Base-by-base conservation (phyloP, 2,329 filamentous ascomycete genomes). In the Aspergillus sp. region DNA sequence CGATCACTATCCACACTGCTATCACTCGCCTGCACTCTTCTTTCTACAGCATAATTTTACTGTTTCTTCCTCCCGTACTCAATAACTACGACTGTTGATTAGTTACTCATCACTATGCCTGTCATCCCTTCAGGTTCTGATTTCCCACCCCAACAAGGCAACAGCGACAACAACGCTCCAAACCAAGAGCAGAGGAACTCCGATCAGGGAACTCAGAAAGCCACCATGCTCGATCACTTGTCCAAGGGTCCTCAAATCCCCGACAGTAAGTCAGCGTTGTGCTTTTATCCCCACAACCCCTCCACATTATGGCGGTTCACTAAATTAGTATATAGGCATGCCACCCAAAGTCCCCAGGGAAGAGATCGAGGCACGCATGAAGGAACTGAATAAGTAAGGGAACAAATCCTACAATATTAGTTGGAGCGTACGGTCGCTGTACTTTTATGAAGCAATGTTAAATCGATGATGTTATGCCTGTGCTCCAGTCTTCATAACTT, bases 301-400 rank as follows among this genome's bases (percentile, higher is more conserved):
- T 23, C 41, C 41, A 23, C 41, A 13, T 15, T 15, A 27, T 30
- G n/a, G 25, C 25, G 11, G 25, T 6, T 30, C n/a, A 13, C 47
- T 50, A 27, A 30, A 19, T 30, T 30, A 11, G 8, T 27, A 8
- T 19, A 32, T 61, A 79, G 77, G 75, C 15, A 74, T 79, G 70
- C 77, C 78, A 36, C 73, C 75, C n/a, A 76, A 76, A 61, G 74
- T 71, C 23, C 73, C 83, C 60, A 89, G 88, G 76, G 88, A 90
- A 73, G 89, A 91, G 70, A 84, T 88, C 57, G 79, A 83, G 69
- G 86, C 83, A 11, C 87, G 85, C 73, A 87, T 86, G 62, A 79
- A 86, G 72, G 85, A 85, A 69, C 68, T 91, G 74, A 91, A 91
- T 80, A 86, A 89, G 69, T 78, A 72, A 54, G 15, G 5, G 38